These are phyloP conservation scores for Capronia epimyces DNA, from an alignment of 2,329 filamentous ascomycete species.

Conservation along the genomic window DNA sequence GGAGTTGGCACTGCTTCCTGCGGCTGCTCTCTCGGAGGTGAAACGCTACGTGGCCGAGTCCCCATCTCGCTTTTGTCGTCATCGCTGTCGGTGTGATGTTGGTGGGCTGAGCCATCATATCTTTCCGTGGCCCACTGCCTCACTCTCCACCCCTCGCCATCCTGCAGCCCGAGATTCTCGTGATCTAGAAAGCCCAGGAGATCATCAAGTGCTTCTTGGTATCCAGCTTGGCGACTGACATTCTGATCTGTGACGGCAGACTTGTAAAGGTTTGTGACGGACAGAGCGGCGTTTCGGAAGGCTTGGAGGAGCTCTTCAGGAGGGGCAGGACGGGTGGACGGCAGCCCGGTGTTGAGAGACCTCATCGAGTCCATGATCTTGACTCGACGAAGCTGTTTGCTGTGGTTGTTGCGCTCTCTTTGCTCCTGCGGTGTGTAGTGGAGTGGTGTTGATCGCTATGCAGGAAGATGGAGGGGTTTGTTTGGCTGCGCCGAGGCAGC, in stretches of 20 bases:
- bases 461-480: slow-evolving; percentile 6
- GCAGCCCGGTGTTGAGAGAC: slow-evolving; percentile 57
- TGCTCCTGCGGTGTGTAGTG: not conserved
- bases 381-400: slow-evolving; percentile 6
- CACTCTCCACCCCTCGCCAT: slow-evolving; percentile 69
- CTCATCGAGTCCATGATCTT: slow-evolving; percentile 58
- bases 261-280: slow-evolving; percentile 95
- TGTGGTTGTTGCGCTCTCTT: not conserved
- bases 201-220: slow-evolving; percentile 90
- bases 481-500: slow-evolving; percentile 7
- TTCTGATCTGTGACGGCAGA: slow-evolving; percentile 73
- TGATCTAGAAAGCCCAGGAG: slow-evolving; percentile 79
- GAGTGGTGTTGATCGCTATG: not conserved
- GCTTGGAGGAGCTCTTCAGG: slow-evolving; percentile 65
- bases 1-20: slow-evolving; percentile 32
- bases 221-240: slow-evolving; percentile 71
- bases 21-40: slow-evolving; percentile 25
- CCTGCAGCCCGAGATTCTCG: slow-evolving; percentile 68
- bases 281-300: slow-evolving; percentile 87
- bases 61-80: slow-evolving; percentile 40
- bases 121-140: slow-evolving; percentile 55
- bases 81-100: slow-evolving; percentile 37
- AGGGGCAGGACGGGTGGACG: slow-evolving; percentile 40
- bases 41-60: slow-evolving; percentile 26
- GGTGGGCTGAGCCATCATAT: slow-evolving; percentile 38